A percentile compares a stretch with the other conserved stretches of the same genome.
Evolutionary conservation across 2,329 filamentous ascomycete species (phyloP).

Genomic region (Xylariales sp.): DNA sequence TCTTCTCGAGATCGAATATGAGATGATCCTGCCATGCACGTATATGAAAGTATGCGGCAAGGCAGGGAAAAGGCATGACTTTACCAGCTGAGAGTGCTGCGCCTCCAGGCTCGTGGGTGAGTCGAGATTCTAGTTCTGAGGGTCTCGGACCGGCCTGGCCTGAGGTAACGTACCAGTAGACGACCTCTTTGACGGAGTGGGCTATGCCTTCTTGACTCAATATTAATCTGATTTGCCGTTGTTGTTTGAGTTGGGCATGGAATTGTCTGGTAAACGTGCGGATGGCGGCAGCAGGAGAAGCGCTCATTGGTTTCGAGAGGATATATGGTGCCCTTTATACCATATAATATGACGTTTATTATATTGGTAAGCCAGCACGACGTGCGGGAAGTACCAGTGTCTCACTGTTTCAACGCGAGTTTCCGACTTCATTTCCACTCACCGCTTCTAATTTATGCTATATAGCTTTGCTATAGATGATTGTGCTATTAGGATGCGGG

Average conservation of each 20-base stretch:
- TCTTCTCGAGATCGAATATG: neutral
- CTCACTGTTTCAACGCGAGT: slow-evolving; percentile 14
- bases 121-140: slow-evolving; percentile 3
- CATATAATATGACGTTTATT: slow-evolving; percentile 21
- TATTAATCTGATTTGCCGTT: slow-evolving; percentile 9
- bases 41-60: slow-evolving; percentile 13
- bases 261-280: slow-evolving; percentile 15
- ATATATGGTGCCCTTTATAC: slow-evolving; percentile 36
- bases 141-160: slow-evolving; percentile 13
- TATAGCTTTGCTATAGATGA: slow-evolving; percentile 8
- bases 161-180: slow-evolving; percentile 9
- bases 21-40: neutral
- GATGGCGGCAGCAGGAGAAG: slow-evolving; percentile 23
- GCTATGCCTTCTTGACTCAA: slow-evolving; percentile 1
- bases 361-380: slow-evolving; percentile 21
- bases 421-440: slow-evolving; percentile 22
- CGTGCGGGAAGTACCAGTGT: neutral
- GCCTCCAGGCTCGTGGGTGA: neutral
- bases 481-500: neutral
- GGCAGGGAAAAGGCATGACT: slow-evolving; percentile 7
- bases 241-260: slow-evolving; percentile 21
- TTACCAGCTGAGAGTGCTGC: neutral
- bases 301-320: slow-evolving; percentile 17
- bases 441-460: slow-evolving; percentile 15
- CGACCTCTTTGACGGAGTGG: slow-evolving; percentile 3